These are phyloP conservation scores for Dactylellina leptospora DNA, from an alignment of 2,329 filamentous ascomycete species.

Conservation along the genomic window DNA sequence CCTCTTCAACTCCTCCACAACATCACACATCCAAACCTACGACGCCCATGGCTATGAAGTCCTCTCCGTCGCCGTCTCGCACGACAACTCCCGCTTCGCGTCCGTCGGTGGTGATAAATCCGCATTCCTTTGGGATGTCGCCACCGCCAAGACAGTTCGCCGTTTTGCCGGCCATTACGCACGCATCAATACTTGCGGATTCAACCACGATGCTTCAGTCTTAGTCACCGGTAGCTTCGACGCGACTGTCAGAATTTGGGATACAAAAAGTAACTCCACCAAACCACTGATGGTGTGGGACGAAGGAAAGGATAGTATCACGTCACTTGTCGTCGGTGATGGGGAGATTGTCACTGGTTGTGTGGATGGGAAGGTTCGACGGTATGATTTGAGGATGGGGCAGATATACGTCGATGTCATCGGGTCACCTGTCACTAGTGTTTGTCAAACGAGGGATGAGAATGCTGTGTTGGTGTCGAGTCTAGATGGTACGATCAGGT, in stretches of 20 bases:
- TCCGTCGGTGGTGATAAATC: conserved; percentile 88
- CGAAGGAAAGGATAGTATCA: conserved; percentile 60
- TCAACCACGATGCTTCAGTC: conserved; percentile 79
- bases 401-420: conserved; percentile 56
- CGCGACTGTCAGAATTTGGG: conserved; percentile 90
- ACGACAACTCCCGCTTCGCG: conserved; percentile 83
- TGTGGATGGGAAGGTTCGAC: conserved; percentile 56
- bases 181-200: conserved; percentile 79
- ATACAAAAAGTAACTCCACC: conserved; percentile 75
- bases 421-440: conserved; percentile 55
- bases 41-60: conserved; percentile 91
- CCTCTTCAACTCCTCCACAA: conserved; percentile 60
- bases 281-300: conserved; percentile 56
- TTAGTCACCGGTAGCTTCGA: conserved; percentile 93
- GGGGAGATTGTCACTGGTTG: conserved; percentile 62
- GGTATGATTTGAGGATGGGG: conserved; percentile 57
- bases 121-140: conserved; percentile 95
- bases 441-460: conserved; percentile 54
- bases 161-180: conserved; percentile 78
- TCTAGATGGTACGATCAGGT: conserved; percentile 55
- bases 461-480: conserved; percentile 55
- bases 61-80: conserved; percentile 76
- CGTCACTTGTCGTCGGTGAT: conserved; percentile 73
- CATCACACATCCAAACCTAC: conserved; percentile 82
- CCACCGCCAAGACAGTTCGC: conserved; percentile 77